These are phyloP conservation scores for Vinca minor DNA, from an alignment of 257 asterid species.

Conservation along the genomic window DNA sequence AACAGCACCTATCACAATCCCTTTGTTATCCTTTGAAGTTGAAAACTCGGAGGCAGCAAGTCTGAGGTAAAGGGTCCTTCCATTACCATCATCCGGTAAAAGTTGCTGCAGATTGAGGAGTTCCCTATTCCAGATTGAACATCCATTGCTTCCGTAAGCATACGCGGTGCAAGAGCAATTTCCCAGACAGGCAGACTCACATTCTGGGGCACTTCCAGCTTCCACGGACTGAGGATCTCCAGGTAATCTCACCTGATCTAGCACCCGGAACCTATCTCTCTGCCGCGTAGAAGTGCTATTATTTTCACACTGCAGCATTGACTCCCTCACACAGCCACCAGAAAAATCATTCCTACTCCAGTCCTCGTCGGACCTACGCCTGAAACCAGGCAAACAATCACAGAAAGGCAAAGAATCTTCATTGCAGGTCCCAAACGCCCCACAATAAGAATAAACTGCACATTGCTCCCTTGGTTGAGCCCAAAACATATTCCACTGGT, in stretches of 20 bases:
- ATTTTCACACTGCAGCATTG: conserved; percentile 21
- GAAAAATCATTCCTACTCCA: conserved; percentile 37
- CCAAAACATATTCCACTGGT: conserved; percentile 35
- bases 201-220: conserved; percentile 22
- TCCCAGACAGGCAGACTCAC: conserved; percentile 31
- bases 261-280: conserved; percentile 21
- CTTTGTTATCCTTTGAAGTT: conserved; percentile 16
- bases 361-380: conserved; percentile 12
- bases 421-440: conserved; percentile 35
- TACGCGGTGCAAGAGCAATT: conserved; percentile 44
- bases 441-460: conserved; percentile 40
- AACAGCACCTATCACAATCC: conserved; percentile 24
- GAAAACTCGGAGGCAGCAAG: conserved; percentile 30
- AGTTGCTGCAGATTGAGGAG: conserved; percentile 20
- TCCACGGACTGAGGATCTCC: conserved; percentile 4
- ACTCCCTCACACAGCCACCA: conserved; percentile 33
- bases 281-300: conserved; percentile 4
- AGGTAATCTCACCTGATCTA: conserved; percentile 19
- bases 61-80: conserved; percentile 21
- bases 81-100: conserved; percentile 17
- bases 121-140: conserved; percentile 13
- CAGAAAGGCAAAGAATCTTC: conserved; percentile 26
- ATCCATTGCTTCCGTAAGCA: conserved; percentile 19
- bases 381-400: conserved; percentile 32
- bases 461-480: conserved; percentile 37